Conservation (phyloP, 805 yeast species). For the Scheffersomyces ergatensis region DNA sequence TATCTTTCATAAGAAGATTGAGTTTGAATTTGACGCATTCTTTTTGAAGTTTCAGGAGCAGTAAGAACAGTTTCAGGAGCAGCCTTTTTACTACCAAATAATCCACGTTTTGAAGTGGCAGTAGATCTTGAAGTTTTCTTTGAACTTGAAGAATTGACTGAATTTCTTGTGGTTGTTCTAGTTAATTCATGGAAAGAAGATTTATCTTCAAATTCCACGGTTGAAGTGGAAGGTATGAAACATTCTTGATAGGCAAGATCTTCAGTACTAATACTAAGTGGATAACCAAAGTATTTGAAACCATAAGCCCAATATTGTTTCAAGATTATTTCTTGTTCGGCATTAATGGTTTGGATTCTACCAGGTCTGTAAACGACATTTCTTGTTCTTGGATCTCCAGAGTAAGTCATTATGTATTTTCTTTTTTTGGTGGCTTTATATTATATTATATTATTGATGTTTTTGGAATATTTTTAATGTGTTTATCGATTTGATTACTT, state of each 20-base stretch:
- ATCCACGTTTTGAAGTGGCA: slow-evolving; percentile 35
- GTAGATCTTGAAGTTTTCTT: slow-evolving; percentile 27
- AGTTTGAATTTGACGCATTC: slow-evolving; percentile 26
- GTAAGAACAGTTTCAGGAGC: not conserved
- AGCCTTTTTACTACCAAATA: slow-evolving; percentile 18
- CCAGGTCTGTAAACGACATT: slow-evolving; percentile 26
- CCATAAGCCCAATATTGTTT: slow-evolving; percentile 73
- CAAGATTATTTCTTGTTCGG: slow-evolving; percentile 59
- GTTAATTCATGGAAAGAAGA: slow-evolving; percentile 13
- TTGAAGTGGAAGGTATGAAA: slow-evolving; percentile 26
- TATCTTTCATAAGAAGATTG: slow-evolving; percentile 24
- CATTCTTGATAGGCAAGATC: slow-evolving; percentile 29
- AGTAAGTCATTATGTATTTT: too few relatives aligned
- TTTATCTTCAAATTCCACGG: slow-evolving; percentile 6
- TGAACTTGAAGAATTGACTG: slow-evolving; percentile 22
- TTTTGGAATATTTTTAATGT: too few relatives aligned
- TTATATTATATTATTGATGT: too few relatives aligned
- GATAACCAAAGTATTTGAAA: slow-evolving; percentile 58
- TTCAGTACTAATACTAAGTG: slow-evolving; percentile 22
- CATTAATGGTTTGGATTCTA: slow-evolving; percentile 34
- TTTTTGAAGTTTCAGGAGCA: slow-evolving; percentile 19
- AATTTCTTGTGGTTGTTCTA: slow-evolving; percentile 19
- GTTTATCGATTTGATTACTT: too few relatives aligned
- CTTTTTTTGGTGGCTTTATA: too few relatives aligned
- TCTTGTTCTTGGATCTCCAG: too few relatives aligned